phyloP scores from a whole-genome alignment of 192 early-diverging fungal genomes.

The Backusella liffmaniae region DNA sequence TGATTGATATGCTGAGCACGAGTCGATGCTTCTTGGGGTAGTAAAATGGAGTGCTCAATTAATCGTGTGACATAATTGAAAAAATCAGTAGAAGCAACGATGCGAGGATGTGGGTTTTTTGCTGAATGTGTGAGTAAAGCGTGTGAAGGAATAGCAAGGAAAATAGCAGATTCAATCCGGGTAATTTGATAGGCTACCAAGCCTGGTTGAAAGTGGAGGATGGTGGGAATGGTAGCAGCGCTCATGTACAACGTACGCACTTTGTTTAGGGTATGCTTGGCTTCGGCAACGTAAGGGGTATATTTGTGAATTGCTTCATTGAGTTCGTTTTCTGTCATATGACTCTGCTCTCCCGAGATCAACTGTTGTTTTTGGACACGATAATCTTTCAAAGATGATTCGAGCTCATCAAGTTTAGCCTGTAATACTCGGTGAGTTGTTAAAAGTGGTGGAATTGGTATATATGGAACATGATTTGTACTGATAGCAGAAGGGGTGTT shows the following conservation, averaged over 20 bases:
- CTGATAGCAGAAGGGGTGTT: slow-evolving; percentile 25
- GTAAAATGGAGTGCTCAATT: slow-evolving; percentile 70
- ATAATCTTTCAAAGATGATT: slow-evolving; percentile 37
- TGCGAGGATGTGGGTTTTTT: slow-evolving; percentile 52
- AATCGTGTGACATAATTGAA: slow-evolving; percentile 78
- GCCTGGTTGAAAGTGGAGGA: slow-evolving; percentile 58
- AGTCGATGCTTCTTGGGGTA: slow-evolving; percentile 51
- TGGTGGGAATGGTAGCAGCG: slow-evolving; percentile 47
- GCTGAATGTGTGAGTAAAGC: slow-evolving; percentile 63
- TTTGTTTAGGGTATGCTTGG: slow-evolving; percentile 45
- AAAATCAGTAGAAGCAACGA: slow-evolving; percentile 70
- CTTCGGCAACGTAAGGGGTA: slow-evolving; percentile 35
- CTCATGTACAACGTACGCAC: slow-evolving; percentile 50
- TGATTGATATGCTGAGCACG: slow-evolving; percentile 59
- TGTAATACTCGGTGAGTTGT: slow-evolving; percentile 46
- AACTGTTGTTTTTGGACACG: slow-evolving; percentile 17
- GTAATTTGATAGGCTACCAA: slow-evolving; percentile 70
- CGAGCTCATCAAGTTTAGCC: slow-evolving; percentile 42
- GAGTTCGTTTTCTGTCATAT: slow-evolving; percentile 28
- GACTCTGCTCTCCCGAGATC: neutral
- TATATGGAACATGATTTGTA: slow-evolving; percentile 52
- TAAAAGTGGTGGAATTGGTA: slow-evolving; percentile 50
- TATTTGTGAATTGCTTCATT: slow-evolving; percentile 46
- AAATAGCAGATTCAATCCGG: slow-evolving; percentile 68
- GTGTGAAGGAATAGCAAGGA: slow-evolving; percentile 57